Percentiles rank a stretch among this genome's conserved stretches.
Conservation (phyloP, 139 green algal genomes). For the Closterium sp. region DNA sequence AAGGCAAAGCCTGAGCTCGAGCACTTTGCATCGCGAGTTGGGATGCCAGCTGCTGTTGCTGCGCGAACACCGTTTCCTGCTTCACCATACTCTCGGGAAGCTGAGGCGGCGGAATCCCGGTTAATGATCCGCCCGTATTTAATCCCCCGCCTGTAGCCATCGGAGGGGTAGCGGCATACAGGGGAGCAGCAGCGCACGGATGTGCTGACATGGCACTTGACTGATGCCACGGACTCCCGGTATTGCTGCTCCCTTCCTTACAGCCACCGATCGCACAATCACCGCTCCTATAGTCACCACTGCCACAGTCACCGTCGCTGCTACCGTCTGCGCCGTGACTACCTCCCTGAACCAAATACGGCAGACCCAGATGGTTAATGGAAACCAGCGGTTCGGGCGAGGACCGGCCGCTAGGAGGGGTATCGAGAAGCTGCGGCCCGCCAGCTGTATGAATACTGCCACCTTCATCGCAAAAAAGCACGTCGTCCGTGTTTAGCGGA, state of each 20-base stretch:
- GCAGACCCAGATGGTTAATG: neutral
- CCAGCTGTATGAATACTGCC: too few species aligned
- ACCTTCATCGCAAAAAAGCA: neutral
- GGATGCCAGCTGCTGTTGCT: neutral
- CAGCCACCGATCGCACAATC: neutral
- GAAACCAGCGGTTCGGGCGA: neutral
- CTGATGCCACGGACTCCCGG: neutral
- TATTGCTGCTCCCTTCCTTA: neutral
- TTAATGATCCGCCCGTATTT: neutral
- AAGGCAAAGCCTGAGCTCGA: neutral
- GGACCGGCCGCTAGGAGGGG: neutral
- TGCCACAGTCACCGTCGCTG: neutral
- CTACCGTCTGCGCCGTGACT: neutral
- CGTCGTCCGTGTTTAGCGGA: neutral
- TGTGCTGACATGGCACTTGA: neutral
- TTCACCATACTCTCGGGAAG: neutral
- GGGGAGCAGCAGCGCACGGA: neutral
- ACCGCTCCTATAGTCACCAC: neutral
- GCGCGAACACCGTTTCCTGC: neutral
- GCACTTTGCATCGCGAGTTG: neutral
- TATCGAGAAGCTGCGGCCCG: neutral
- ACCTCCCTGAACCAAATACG: neutral
- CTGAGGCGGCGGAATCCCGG: neutral
- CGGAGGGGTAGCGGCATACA: neutral
- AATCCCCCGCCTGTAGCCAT: neutral